These are phyloP conservation scores for Chamaecyparis obtusa DNA, from an alignment of 75 land plant species.

Conservation along the genomic window DNA sequence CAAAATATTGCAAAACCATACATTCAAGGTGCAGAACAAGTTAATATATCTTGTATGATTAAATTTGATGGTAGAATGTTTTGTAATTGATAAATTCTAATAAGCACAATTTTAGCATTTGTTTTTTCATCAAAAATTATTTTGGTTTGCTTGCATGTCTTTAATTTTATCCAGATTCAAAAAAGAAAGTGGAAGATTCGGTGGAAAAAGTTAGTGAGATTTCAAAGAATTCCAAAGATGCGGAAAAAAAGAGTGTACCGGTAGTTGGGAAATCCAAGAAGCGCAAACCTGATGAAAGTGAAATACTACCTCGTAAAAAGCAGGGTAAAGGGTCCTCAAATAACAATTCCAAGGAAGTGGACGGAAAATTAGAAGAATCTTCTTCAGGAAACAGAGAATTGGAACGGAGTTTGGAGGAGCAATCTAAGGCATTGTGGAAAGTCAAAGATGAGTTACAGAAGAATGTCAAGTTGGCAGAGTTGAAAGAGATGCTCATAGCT, in stretches of 20 bases:
- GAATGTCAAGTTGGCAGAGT: constrained; percentile 66
- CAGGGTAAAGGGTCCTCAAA: constrained; percentile 11
- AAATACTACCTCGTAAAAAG: neutral
- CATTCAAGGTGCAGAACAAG: constrained; percentile 5
- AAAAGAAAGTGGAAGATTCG: constrained; percentile 12
- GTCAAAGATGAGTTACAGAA: constrained; percentile 81
- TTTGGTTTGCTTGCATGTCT: neutral
- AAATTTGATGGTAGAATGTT: constrained; percentile 14
- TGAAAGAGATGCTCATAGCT: constrained; percentile 80
- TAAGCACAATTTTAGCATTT: neutral
- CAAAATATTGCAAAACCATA: constrained; percentile 29
- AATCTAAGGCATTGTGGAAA: constrained; percentile 75
- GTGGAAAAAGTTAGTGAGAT: neutral
- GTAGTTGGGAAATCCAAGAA: constrained; percentile 29
- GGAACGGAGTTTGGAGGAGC: constrained; percentile 65
- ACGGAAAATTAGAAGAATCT: constrained; percentile 13
- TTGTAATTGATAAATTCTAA: neutral
- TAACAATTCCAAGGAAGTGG: constrained; percentile 17
- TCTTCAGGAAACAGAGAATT: constrained; percentile 24
- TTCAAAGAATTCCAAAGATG: constrained; percentile 20
- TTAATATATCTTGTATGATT: neutral
- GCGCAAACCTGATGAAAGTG: constrained; percentile 34
- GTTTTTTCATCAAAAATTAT: neutral
- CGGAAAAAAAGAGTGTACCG: constrained; percentile 28
- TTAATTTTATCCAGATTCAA: constrained; percentile 19